A percentile compares a stretch with the other conserved stretches of the same genome.
Evolutionary conservation across 768 basidiomycete species (phyloP).

Genomic region (Tulasnella sp.): DNA sequence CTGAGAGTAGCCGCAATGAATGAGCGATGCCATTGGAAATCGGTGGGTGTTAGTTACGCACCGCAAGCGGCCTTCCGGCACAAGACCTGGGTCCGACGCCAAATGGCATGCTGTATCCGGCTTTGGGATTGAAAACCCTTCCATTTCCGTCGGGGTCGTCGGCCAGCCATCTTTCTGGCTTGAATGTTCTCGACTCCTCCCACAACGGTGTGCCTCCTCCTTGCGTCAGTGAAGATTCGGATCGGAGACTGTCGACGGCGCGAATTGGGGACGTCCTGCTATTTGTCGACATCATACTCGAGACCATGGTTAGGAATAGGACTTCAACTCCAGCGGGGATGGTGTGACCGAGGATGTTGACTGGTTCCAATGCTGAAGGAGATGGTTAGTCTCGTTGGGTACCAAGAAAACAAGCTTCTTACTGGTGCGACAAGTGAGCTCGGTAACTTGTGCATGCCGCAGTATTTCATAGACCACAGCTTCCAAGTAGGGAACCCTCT

Average conservation of each 20-base stretch:
- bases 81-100: not conserved
- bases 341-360: not conserved
- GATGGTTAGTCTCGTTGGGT: not conserved
- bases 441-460: not conserved
- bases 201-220: not conserved
- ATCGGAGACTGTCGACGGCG: not conserved
- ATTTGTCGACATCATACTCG: not conserved
- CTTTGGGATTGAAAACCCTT: not conserved
- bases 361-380: not conserved
- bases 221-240: not conserved
- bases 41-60: not conserved
- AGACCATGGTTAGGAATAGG: not conserved
- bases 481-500: constrained; percentile 7
- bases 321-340: not conserved
- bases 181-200: not conserved
- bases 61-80: not conserved
- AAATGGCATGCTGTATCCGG: constrained; percentile 4
- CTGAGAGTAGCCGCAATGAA: too few relatives aligned
- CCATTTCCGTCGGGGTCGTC: not conserved
- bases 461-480: constrained; percentile 1
- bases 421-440: not conserved
- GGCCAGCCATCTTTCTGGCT: not conserved
- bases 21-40: too few relatives aligned
- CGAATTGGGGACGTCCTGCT: not conserved
- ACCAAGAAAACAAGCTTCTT: not conserved